phyloP scores from a whole-genome alignment of 306 rosid species.

The Ormosia semicastrata region DNA sequence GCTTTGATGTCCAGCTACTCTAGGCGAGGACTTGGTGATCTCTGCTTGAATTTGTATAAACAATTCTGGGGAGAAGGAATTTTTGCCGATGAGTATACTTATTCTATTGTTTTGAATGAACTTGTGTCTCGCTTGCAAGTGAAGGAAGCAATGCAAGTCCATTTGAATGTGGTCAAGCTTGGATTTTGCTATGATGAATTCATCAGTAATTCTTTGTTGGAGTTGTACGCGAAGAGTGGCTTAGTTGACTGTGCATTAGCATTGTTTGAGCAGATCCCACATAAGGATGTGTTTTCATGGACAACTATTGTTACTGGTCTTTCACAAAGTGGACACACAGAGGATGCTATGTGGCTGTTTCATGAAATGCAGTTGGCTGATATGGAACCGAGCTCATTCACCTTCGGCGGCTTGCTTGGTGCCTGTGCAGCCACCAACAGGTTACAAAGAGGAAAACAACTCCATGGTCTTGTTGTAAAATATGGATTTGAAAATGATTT shows the following conservation, averaged over 20 bases:
- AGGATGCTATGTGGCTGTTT: not conserved
- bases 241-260: not conserved
- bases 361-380: constrained; percentile 21
- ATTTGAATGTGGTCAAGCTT: not conserved
- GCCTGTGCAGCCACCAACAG: not conserved
- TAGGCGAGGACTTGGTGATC: not conserved
- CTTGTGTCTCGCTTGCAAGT: constrained; percentile 17
- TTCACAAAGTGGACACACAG: not conserved
- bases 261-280: not conserved
- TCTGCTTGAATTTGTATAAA: not conserved
- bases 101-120: not conserved
- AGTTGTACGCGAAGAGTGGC: constrained; percentile 19
- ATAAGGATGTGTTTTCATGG: constrained; percentile 5
- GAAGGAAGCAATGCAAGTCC: constrained; percentile 7
- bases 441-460: constrained; percentile 9
- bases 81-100: not conserved
- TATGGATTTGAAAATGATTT: not conserved
- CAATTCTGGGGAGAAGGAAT: not conserved
- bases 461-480: not conserved
- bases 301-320: constrained; percentile 20
- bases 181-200: constrained; percentile 4
- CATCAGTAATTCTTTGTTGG: constrained; percentile 8
- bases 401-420: constrained; percentile 5
- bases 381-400: not conserved
- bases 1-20: constrained; percentile 16